phyloP scores from a whole-genome alignment of 352 stramenopile genomes.

The Phytophthora chlamydospora region DNA sequence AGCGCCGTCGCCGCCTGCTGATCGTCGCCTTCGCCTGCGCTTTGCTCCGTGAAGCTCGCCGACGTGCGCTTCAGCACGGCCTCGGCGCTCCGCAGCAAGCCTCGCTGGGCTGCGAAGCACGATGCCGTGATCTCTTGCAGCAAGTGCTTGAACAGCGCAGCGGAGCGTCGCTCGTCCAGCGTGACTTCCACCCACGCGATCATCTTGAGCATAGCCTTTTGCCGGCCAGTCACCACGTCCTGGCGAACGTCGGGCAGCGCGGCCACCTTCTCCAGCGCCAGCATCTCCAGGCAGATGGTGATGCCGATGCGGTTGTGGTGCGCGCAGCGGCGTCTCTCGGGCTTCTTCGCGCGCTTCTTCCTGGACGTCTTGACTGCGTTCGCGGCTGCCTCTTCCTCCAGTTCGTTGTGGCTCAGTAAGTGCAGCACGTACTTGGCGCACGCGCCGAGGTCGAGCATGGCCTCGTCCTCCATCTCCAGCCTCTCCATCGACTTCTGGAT shows the following conservation, averaged over 20 bases:
- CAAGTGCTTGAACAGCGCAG: constrained; percentile 55
- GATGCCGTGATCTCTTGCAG: constrained; percentile 50
- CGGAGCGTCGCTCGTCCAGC: constrained; percentile 53
- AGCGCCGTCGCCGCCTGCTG: constrained; percentile 24
- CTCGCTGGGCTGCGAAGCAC: constrained; percentile 51
- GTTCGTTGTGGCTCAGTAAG: constrained; percentile 58
- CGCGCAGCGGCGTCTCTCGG: constrained; percentile 43
- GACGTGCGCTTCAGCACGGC: constrained; percentile 49
- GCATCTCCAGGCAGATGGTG: constrained; percentile 73
- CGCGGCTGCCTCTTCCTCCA: constrained; percentile 26
- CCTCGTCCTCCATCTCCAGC: constrained; percentile 44
- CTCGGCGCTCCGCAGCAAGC: constrained; percentile 52
- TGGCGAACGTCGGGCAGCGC: constrained; percentile 29
- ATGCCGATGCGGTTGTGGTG: constrained; percentile 78
- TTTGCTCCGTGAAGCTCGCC: constrained; percentile 44
- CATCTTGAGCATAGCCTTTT: constrained; percentile 66
- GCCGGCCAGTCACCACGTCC: constrained; percentile 43
- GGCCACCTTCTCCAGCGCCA: constrained; percentile 62
- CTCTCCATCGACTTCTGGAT: constrained; percentile 69
- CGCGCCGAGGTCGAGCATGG: constrained; percentile 51
- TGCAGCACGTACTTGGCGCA: constrained; percentile 71
- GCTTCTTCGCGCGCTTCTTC: constrained; percentile 31
- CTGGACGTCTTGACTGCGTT: constrained; percentile 8
- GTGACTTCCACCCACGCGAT: constrained; percentile 58
- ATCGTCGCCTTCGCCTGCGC: constrained; percentile 20